Evolutionary conservation across 179 eudicot genomes (phyloP).

Genomic region (Beta macrorhiza): DNA sequence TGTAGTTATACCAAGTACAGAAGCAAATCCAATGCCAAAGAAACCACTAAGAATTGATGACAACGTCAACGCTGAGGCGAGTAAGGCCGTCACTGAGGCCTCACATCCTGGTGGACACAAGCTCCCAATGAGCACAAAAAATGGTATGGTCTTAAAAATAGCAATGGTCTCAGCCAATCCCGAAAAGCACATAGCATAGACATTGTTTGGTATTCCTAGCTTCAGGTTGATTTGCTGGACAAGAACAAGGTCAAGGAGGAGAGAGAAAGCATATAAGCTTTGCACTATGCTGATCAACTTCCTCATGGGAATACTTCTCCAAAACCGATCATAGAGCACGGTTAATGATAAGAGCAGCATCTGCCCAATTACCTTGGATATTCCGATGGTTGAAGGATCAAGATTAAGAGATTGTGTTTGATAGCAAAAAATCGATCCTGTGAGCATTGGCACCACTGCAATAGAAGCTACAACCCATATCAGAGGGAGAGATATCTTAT

Average conservation of each 20-base stretch:
- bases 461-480: slow-evolving; percentile 70
- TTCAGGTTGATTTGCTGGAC: slow-evolving; percentile 62
- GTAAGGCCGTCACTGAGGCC: slow-evolving; percentile 81
- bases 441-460: slow-evolving; percentile 62
- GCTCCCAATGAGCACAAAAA: slow-evolving; percentile 76
- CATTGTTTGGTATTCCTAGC: slow-evolving; percentile 61
- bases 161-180: slow-evolving; percentile 77
- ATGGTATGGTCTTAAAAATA: slow-evolving; percentile 72
- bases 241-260: slow-evolving; percentile 68
- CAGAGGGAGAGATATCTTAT: slow-evolving; percentile 52
- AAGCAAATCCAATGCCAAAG: slow-evolving; percentile 75
- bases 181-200: slow-evolving; percentile 67
- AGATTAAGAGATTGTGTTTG: slow-evolving; percentile 75
- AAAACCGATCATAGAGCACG: slow-evolving; percentile 54
- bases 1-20: slow-evolving; percentile 59
- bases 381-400: slow-evolving; percentile 78
- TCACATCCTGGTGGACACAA: slow-evolving; percentile 85
- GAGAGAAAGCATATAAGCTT: slow-evolving; percentile 57
- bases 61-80: slow-evolving; percentile 76
- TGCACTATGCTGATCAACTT: slow-evolving; percentile 56
- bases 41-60: slow-evolving; percentile 75
- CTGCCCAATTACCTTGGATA: slow-evolving; percentile 77
- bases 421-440: slow-evolving; percentile 86
- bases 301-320: slow-evolving; percentile 53
- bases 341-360: slow-evolving; percentile 53